Base-by-base conservation (phyloP, 306 rosid genomes). In the Quercus suber region DNA sequence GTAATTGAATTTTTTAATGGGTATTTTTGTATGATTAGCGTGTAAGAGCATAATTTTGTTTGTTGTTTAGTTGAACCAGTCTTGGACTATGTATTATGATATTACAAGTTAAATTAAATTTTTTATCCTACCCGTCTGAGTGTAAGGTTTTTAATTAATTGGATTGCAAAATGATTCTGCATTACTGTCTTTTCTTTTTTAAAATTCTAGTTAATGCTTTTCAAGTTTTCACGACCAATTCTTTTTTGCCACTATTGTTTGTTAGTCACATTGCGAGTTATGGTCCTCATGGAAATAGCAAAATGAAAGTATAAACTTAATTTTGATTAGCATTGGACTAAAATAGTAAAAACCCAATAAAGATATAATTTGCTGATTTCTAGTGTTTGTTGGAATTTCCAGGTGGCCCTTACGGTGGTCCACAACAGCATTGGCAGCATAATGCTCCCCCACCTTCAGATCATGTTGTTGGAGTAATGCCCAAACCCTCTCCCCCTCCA, bases 361-460 rank as follows among this genome's bases (percentile, higher is more conserved):
- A 65, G 19, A 2, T 65, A 65, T 65, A 13, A 65, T 31, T 65
- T 0, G 57, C 74, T 79, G 19, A 73, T 69, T 69, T 73, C 35
- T 75, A 4, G 15, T 55, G 60, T 80, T 30, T 64, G 49, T 80
- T 69, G 27, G 63, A 25, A 78, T 85, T 86, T 41, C 27, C 89
- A 95, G 99, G 75, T 82, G 89, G 84, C 56, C 73, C 69, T 51
- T 91, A 92, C 41, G 91, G 91, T 15, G 93, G 88, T 59, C 91
- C 87, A 2, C 94, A 86, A 7, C 84, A 69, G 13, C 89, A 82
- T 2, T 86, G 97, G 95, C 94, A 89, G 25, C 87, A 88, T n/a
- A 85, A 89, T 86, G 84, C 90, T 30, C 91, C 91, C 5, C 95
- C 92, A 71, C 97, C 98, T 21, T n/a, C 89, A 0, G 82, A 86